Percentiles rank a stretch among this genome's conserved stretches.
Conservation (phyloP, 2,329 filamentous ascomycete genomes). For the Sclerotinia nivalis region DNA sequence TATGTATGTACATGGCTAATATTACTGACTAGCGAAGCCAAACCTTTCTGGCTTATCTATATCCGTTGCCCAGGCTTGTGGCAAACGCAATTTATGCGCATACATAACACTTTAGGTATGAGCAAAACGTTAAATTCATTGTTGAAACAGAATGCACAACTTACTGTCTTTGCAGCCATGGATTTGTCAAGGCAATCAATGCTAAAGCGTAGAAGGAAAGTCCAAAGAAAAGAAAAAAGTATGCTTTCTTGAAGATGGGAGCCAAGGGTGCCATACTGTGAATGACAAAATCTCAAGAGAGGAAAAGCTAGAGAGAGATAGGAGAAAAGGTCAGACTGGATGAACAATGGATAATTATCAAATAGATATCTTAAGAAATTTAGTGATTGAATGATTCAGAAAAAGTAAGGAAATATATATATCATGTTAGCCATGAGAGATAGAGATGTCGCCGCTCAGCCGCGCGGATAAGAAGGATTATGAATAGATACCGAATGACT, state of each 20-base stretch:
- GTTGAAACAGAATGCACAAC: slow-evolving; percentile 38
- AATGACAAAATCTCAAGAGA: not conserved
- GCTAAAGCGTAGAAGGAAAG: slow-evolving; percentile 67
- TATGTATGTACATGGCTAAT: not conserved
- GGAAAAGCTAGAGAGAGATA: slow-evolving; percentile 15
- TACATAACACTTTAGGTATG: slow-evolving; percentile 65
- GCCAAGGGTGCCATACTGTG: slow-evolving; percentile 40
- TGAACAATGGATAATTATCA: not conserved
- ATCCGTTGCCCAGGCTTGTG: slow-evolving; percentile 65
- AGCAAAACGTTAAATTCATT: not conserved
- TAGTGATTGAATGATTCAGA: not conserved
- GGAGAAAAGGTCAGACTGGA: not conserved
- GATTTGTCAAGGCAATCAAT: slow-evolving; percentile 64
- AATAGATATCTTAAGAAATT: not conserved
- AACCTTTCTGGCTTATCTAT: slow-evolving; percentile 76
- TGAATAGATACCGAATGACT: not conserved
- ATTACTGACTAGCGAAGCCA: slow-evolving; percentile 74
- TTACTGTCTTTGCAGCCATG: slow-evolving; percentile 79
- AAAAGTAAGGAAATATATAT: not conserved
- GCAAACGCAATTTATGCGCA: slow-evolving; percentile 71
- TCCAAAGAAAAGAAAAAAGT: slow-evolving; percentile 56
- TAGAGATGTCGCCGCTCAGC: not conserved
- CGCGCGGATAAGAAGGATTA: not conserved
- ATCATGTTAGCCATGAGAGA: not conserved
- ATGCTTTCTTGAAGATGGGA: slow-evolving; percentile 49